Evolutionary conservation across 495 filamentous ascomycete species (phyloP).

Genomic region (Aspergillus conjunctus): DNA sequence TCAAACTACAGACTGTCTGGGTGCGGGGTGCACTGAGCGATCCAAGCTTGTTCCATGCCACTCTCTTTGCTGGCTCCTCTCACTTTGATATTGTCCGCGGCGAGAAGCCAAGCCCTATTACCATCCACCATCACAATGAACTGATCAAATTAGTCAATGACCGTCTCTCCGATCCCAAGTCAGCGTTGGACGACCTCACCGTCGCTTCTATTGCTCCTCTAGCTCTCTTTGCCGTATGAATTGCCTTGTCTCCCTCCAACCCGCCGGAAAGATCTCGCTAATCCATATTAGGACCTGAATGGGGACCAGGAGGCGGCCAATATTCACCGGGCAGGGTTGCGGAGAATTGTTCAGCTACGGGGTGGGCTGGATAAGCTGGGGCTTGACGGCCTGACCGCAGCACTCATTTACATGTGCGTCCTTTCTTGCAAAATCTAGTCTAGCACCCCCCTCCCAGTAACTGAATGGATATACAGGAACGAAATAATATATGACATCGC

Average conservation of each 20-base stretch:
- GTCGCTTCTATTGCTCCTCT: background rate
- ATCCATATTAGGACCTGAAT: background rate
- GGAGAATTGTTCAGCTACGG: background rate
- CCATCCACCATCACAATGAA: background rate
- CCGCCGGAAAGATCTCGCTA: background rate
- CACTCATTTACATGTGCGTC: background rate
- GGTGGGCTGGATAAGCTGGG: background rate
- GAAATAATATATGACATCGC: too few relatives aligned
- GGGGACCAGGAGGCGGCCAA: background rate
- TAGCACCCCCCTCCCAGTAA: too few relatives aligned
- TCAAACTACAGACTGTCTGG: background rate
- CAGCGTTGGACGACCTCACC: background rate
- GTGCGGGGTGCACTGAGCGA: background rate
- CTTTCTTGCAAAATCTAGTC: background rate
- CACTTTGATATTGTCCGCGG: background rate
- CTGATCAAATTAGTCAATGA: background rate
- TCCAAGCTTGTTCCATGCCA: background rate
- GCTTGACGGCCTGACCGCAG: background rate
- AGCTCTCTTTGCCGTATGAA: background rate
- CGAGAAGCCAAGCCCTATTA: background rate
- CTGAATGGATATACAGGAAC: too few relatives aligned
- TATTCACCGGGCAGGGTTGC: background rate
- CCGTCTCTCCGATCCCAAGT: background rate
- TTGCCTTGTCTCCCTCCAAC: background rate
- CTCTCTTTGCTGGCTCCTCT: background rate